Conservation (phyloP, 2,329 filamentous ascomycete genomes). For the Epichloe scottii region DNA sequence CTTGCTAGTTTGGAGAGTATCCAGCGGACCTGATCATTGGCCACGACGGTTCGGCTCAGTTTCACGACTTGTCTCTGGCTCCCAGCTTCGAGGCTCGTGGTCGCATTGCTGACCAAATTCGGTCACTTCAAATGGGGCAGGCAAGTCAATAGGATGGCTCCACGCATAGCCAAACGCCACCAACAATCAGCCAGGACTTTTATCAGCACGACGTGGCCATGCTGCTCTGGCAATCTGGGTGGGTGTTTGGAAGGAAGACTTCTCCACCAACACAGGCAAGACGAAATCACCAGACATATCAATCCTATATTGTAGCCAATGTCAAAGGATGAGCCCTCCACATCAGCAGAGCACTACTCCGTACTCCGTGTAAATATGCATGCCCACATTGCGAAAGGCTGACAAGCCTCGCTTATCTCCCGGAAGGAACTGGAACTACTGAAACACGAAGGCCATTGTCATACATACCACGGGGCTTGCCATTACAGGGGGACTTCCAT, state of each 20-base stretch:
- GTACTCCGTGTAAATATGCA: neutral
- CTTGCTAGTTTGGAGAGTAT: neutral
- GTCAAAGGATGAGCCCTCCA: neutral
- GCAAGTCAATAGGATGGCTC: neutral
- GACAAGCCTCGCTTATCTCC: neutral
- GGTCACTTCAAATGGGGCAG: neutral
- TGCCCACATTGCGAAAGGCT: neutral
- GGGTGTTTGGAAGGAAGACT: neutral
- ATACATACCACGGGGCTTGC: neutral
- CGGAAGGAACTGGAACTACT: neutral
- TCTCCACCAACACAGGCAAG: neutral
- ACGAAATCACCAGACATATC: neutral
- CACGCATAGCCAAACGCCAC: neutral
- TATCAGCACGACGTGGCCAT: no score
- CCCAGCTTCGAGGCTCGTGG: neutral
- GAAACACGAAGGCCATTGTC: constrained; percentile 1
- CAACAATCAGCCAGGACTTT: neutral
- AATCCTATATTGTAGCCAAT: neutral
- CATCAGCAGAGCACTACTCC: neutral
- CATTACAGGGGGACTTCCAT: neutral
- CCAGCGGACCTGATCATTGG: neutral
- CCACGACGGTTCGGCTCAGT: neutral
- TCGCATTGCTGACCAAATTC: neutral
- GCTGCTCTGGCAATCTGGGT: neutral
- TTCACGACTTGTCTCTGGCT: neutral